A percentile compares a stretch with the other conserved stretches of the same genome.
Conservation (phyloP, 192 early-diverging fungal species). For the Coemansia sp. region DNA sequence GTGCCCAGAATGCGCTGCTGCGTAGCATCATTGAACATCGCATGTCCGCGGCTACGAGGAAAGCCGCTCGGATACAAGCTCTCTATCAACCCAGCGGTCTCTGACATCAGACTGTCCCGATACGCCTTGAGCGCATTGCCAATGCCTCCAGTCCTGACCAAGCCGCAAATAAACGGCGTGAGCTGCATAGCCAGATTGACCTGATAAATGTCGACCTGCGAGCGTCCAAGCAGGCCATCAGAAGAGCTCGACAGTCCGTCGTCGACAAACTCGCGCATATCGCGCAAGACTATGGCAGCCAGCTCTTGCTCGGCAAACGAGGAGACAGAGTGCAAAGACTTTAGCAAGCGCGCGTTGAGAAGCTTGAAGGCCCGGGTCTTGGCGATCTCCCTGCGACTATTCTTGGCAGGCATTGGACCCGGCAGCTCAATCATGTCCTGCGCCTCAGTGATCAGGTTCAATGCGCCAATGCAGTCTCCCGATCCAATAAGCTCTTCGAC, state of each 20-base stretch:
- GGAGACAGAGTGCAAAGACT: conserved; percentile 14
- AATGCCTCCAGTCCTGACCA: conserved; percentile 73
- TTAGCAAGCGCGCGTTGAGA: conserved; percentile 29
- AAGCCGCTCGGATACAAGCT: conserved; percentile 57
- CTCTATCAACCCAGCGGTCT: conserved; percentile 76
- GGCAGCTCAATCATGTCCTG: conserved; percentile 52
- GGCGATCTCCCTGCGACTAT: conserved; percentile 12
- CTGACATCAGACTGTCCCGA: conserved; percentile 71
- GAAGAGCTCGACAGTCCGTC: conserved; percentile 37
- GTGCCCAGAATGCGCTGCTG: conserved; percentile 53
- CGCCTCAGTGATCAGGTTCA: conserved; percentile 87
- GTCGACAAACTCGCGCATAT: conserved; percentile 53
- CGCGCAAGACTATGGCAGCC: conserved; percentile 44
- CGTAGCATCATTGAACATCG: conserved; percentile 29
- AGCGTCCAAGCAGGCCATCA: conserved; percentile 18
- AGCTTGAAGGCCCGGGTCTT: conserved; percentile 33
- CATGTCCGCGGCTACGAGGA: conserved; percentile 44
- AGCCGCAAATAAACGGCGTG: conserved; percentile 71
- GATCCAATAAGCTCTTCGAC: conserved; percentile 80
- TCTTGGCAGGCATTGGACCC: neutral
- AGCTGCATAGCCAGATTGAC: conserved; percentile 57
- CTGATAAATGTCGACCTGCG: conserved; percentile 50
- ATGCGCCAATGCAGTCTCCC: conserved; percentile 82
- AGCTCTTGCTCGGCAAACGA: conserved; percentile 45
- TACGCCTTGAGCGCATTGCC: conserved; percentile 69